Evolutionary conservation across 768 basidiomycete genomes (phyloP), one percentile per base, ranked within the genome.

Genomic region (Wakefieldia striispora): DNA sequence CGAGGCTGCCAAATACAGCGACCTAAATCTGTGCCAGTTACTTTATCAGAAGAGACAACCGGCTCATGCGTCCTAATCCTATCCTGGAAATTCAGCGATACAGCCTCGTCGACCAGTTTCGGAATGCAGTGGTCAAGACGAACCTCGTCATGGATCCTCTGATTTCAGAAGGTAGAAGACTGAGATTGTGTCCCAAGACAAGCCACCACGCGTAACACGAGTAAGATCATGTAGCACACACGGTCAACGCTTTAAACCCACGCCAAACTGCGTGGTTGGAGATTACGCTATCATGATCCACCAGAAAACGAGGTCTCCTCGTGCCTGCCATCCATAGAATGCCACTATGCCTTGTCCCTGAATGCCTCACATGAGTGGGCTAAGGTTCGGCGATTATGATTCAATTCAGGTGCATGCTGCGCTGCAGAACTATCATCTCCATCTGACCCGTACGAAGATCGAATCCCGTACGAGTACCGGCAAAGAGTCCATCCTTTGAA

Each of bases 1-100:
- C 66, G 66, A 68, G 66, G 66, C 62, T 50, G 64, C 61, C 64
- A 62, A 68, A 70, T 50, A 54, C 35, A 64, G 66, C 52, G 46
- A 49, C 55, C 21, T 24, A 41, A 45, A 62, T 54, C 55, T 34
- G 40, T 53, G 51, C 49, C 47, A 45, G 52, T 51, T 57, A 61
- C 63, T 65, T 62, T 62, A 67, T 60, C 61, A 56, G 56, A 33
- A 47, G 43, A 11, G 35, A 36, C 43, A 13, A 29, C 44, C 46
- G 47, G 26, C 41, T 40, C 40, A 23, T 51, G 38, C 23, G 35
- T 47, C 39, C 21, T 37, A 41, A 42, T 50, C 52, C 51, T 42
- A 56, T 53, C 60, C 51, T 21, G 50, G 51, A 45, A 49, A 48
- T 41, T 26, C 27, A 47, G 44, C 16, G 40, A 26, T 23, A 40